Evolutionary conservation across 805 yeast genomes (phyloP), one percentile per base, ranked within the genome.

Genomic region (Cyberlindnera maritima): DNA sequence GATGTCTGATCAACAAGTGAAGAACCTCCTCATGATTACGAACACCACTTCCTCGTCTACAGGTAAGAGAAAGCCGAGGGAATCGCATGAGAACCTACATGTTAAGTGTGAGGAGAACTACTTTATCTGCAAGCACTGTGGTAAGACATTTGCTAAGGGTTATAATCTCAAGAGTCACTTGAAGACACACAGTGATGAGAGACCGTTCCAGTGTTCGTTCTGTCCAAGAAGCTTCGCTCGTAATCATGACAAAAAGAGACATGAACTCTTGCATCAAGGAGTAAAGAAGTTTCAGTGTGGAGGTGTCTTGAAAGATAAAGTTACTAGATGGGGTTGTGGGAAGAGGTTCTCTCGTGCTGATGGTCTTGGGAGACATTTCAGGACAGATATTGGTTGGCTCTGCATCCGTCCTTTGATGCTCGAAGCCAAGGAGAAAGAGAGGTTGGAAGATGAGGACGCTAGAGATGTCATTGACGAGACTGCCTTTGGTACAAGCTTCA

Each of bases 101-200:
- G 17, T 18, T 18, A 36, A 3, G 7, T 20, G 7, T 23, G 35
- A 26, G 12, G 55, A 54, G 19, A 44, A 43, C 4, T 59, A 43
- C 4, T 59, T 53, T 32, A 77, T 10, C 68, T 88, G 96, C 61
- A 77, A 80, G 46, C 69, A 81, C 39, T 88, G 96, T 64, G 85
- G 79, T 20, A 86, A 85, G 65, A 67, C 80, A 31, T 88, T 88
- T 61, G 83, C 92, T 2, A 66, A 95, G 42, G 89, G 90, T 0
- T 88, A 88, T 63, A 88, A 88, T 62, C 71, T 88, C 56, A 83
- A 88, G 54, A 82, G 90, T 0, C 96, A 88, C 65, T 66, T 81
- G 63, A 72, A 91, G 43, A 85, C 95, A 0, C 96, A 86, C 62
- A 81, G 88, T 5, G 74, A 76, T 40, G 91, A 82, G 41, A 78